Percentiles rank a stretch among this genome's conserved stretches.
These are phyloP conservation scores for Penicillium steckii DNA, from an alignment of 495 filamentous ascomycete genomes.

Conservation along the genomic window DNA sequence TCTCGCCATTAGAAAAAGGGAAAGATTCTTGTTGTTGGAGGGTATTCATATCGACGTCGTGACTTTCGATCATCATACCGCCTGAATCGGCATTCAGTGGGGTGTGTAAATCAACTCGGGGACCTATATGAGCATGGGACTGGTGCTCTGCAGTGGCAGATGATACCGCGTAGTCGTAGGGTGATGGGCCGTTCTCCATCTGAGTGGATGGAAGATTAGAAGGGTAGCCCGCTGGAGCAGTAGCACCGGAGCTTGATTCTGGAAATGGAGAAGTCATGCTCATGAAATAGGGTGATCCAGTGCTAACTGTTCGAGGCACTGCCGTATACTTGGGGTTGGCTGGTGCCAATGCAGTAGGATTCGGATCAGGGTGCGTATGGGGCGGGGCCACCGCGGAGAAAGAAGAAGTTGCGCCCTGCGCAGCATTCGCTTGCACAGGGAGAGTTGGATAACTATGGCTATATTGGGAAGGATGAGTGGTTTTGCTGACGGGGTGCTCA, in stretches of 20 bases:
- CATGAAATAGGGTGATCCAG: slow-evolving; percentile 29
- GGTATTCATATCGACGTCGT: slow-evolving; percentile 63
- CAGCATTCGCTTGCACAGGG: slow-evolving; percentile 20
- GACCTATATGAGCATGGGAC: slow-evolving; percentile 38
- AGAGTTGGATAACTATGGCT: slow-evolving; percentile 33
- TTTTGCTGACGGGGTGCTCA: slow-evolving; percentile 17
- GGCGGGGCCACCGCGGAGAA: slow-evolving; percentile 17
- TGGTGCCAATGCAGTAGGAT: slow-evolving; percentile 15
- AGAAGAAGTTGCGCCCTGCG: slow-evolving; percentile 20
- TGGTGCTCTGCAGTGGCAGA: slow-evolving; percentile 36
- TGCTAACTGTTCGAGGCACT: slow-evolving; percentile 12
- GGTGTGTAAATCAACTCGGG: slow-evolving; percentile 33
- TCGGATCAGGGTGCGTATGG: slow-evolving; percentile 13
- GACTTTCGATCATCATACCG: slow-evolving; percentile 68
- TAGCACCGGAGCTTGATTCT: slow-evolving; percentile 21
- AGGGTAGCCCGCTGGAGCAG: slow-evolving; percentile 46
- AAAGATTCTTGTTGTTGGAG: slow-evolving; percentile 43
- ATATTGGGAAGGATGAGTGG: slow-evolving; percentile 33
- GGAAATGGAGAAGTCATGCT: slow-evolving; percentile 31
- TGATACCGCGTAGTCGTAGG: slow-evolving; percentile 27
- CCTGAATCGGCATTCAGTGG: slow-evolving; percentile 36
- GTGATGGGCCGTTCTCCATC: slow-evolving; percentile 19
- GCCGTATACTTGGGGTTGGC: slow-evolving; percentile 20
- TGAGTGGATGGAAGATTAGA: slow-evolving; percentile 41
- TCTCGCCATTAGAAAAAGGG: slow-evolving; percentile 51